Evolutionary conservation across 345 rosid species (phyloP), one percentile per base, ranked within the genome.

Genomic region (Microcos paniculata): DNA sequence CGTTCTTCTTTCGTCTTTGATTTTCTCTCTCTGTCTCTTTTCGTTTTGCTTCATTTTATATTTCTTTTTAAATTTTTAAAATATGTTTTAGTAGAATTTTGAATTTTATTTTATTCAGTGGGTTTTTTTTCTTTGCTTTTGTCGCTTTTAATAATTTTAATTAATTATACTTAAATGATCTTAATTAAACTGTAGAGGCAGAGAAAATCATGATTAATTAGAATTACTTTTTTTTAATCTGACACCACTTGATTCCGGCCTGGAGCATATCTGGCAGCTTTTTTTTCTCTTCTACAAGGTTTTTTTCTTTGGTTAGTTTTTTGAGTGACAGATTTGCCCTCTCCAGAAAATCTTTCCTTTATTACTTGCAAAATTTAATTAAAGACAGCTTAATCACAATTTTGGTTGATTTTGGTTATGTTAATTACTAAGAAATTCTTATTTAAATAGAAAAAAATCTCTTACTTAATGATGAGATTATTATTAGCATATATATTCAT

Each of bases 221-320:
- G 4, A 56, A 71, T 43, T 24, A 45, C 10, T 5, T 12, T 42
- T 12, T 61, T 31, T 57, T 28, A 69, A 0, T 57, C 79, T 78
- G 77, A 75, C 79, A 75, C 33, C 66, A 42, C 72, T 75, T 51
- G 78, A 48, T 46, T 26, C 55, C 15, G 21, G 53, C 55, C 21
- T 66, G 71, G 35, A 65, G 7, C 70, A 24, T 43, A 65, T 45
- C 71, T 24, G 56, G 66, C 82, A 51, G 40, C 42, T 14, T 52
- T 70, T 42, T 31, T 52, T 31, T 1, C 18, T 51, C 0, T 51
- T 11, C 2, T 24, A 59, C 38, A 26, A 59, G 13, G 15, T 46
- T 46, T 30, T 15, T 14, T 13, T 31, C 10, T 1, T 33, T 9
- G 1, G 24, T 11, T n/a, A 14, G 30, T 56, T 28, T 6, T 18